A percentile compares a stretch with the other conserved stretches of the same genome.
Conservation (phyloP, 139 green algal genomes). For the Dunaliella sp. region DNA sequence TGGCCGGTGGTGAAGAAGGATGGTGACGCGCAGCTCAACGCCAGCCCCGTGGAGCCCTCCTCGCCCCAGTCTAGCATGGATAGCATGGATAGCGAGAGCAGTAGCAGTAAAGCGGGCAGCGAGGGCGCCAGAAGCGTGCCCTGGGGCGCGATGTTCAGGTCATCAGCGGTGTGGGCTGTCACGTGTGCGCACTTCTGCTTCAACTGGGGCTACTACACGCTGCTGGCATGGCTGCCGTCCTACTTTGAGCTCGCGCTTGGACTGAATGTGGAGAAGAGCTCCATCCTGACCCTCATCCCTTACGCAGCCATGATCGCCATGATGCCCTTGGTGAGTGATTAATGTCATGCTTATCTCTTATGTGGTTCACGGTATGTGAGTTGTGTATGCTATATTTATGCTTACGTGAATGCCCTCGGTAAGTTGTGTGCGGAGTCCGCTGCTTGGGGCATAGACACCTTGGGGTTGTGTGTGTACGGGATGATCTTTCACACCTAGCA, state of each 20-base stretch:
- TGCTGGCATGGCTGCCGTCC: constrained; percentile 94
- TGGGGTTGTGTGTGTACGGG: too few relatives aligned
- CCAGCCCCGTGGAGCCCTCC: not conserved
- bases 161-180: constrained; percentile 82
- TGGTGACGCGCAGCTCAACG: constrained; percentile 8
- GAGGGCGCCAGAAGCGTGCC: constrained; percentile 58
- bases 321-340: constrained; percentile 54
- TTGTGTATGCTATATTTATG: too few relatives aligned
- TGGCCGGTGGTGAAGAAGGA: constrained; percentile 80
- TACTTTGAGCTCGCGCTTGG: constrained; percentile 94
- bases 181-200: constrained; percentile 96
- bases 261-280: constrained; percentile 77
- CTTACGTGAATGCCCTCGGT: too few relatives aligned
- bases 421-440: too few relatives aligned
- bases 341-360: too few relatives aligned
- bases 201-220: constrained; percentile 97
- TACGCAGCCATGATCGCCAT: constrained; percentile 89
- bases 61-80: not conserved
- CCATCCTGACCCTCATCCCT: constrained; percentile 75
- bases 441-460: too few relatives aligned
- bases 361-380: too few relatives aligned
- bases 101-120: not conserved
- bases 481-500: too few relatives aligned
- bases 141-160: constrained; percentile 83
- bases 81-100: constrained; percentile 4